A percentile compares a stretch with the other conserved stretches of the same genome.
Evolutionary conservation across 2,329 filamentous ascomycete species (phyloP).

Genomic region (Colletotrichum cuscutae): DNA sequence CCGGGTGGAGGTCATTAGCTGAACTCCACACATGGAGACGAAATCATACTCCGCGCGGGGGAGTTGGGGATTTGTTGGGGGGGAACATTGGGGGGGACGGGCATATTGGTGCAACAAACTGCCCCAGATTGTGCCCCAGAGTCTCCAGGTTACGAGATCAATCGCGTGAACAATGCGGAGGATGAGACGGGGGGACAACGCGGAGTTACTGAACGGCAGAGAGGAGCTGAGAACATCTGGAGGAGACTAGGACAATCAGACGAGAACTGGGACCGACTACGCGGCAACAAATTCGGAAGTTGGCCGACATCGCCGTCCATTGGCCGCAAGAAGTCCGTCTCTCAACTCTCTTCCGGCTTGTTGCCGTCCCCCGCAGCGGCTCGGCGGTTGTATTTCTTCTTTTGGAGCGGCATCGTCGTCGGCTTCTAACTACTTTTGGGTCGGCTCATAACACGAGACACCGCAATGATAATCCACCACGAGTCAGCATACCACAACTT

Average conservation of each 20-base stretch:
- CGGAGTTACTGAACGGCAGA: background rate
- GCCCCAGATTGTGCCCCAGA: slow-evolving; percentile 6
- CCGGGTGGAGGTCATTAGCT: background rate
- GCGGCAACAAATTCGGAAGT: background rate
- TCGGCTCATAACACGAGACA: background rate
- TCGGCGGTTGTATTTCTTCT: background rate
- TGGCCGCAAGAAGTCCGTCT: background rate
- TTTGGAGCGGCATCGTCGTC: background rate
- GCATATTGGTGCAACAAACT: background rate
- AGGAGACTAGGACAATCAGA: background rate
- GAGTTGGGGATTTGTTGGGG: slow-evolving; percentile 1
- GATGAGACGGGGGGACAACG: background rate
- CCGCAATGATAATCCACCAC: slow-evolving; percentile 12
- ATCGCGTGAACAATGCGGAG: background rate
- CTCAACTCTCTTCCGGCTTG: background rate
- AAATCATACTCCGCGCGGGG: slow-evolving; percentile 23
- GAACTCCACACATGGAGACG: background rate
- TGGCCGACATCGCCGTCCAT: background rate
- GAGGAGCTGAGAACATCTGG: too few relatives aligned
- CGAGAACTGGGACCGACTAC: background rate
- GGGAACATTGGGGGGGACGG: background rate
- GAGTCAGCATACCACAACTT: slow-evolving; percentile 14
- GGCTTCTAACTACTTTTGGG: slow-evolving; percentile 1
- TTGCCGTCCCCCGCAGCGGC: background rate
- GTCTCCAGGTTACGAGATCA: slow-evolving; percentile 5